A percentile compares a stretch with the other conserved stretches of the same genome.
These are phyloP conservation scores for Abrus pulchellus DNA, from an alignment of 306 rosid genomes.

Conservation along the genomic window DNA sequence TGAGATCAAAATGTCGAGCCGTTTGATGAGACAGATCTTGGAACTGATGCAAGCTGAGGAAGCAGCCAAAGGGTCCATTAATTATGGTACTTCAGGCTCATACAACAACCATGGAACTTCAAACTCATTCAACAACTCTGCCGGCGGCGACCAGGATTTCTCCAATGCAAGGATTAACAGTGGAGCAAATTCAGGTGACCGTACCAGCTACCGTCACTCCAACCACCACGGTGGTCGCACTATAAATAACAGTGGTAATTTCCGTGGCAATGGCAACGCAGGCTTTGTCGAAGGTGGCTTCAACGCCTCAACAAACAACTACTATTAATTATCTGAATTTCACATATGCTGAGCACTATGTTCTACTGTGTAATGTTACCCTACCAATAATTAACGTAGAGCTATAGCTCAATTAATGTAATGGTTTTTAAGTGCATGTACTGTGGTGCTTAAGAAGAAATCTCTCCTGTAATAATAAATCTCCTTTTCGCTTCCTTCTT, in stretches of 20 bases:
- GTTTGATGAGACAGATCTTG: too few relatives aligned
- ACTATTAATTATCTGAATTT: background rate
- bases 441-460: too few relatives aligned
- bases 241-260: background rate
- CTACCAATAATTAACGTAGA: background rate
- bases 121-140: background rate
- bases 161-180: background rate
- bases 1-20: too few relatives aligned
- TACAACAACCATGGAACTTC: background rate
- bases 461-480: too few relatives aligned
- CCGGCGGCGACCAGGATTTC: background rate
- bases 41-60: background rate
- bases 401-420: too few relatives aligned
- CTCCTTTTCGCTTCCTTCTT: too few relatives aligned
- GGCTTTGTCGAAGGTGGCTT: constrained; percentile 3
- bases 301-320: background rate
- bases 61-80: background rate
- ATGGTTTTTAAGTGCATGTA: too few relatives aligned
- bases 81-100: too few relatives aligned
- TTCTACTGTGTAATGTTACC: too few relatives aligned
- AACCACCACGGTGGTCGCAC: background rate
- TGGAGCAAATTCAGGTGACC: background rate
- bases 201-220: background rate
- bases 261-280: constrained; percentile 39
- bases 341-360: too few relatives aligned